Percentiles rank a stretch among this genome's conserved stretches.
Evolutionary conservation across 768 basidiomycete species (phyloP).

Genomic region (Boletus subcaerulescens): DNA sequence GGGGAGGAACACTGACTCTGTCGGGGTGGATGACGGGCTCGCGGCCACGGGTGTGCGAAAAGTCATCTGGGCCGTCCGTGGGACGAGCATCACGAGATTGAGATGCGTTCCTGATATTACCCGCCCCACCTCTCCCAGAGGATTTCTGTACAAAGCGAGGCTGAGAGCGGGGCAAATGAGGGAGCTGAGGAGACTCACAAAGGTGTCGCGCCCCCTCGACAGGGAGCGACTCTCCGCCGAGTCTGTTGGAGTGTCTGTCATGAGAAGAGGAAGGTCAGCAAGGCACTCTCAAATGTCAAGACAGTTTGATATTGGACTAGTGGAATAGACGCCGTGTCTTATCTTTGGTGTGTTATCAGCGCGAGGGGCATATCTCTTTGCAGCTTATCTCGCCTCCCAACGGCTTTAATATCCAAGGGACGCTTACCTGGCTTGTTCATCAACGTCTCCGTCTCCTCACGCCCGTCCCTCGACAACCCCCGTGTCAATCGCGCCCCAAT

Average conservation of each 20-base stretch:
- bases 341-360: slow-evolving; percentile 18
- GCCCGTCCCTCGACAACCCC: slow-evolving; percentile 12
- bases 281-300: too few species aligned
- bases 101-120: slow-evolving; percentile 59
- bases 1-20: slow-evolving; percentile 29
- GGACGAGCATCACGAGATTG: slow-evolving; percentile 43
- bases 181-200: slow-evolving; percentile 38
- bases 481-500: slow-evolving; percentile 17
- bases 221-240: slow-evolving; percentile 43
- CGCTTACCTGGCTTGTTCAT: slow-evolving; percentile 15
- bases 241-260: slow-evolving; percentile 23
- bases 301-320: not conserved
- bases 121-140: slow-evolving; percentile 65
- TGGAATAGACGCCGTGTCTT: slow-evolving; percentile 3
- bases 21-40: slow-evolving; percentile 44
- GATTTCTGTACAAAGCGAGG: slow-evolving; percentile 38
- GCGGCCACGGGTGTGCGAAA: slow-evolving; percentile 54
- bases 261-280: slow-evolving; percentile 9
- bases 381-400: slow-evolving; percentile 14
- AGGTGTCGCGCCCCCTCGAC: slow-evolving; percentile 58
- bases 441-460: slow-evolving; percentile 7
- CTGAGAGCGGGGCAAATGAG: not conserved
- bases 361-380: slow-evolving; percentile 15
- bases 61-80: slow-evolving; percentile 50
- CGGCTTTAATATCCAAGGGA: slow-evolving; percentile 4